phyloP scores from a whole-genome alignment of 176 grass and related monocot genomes.

The Saccharum spontaneum region DNA sequence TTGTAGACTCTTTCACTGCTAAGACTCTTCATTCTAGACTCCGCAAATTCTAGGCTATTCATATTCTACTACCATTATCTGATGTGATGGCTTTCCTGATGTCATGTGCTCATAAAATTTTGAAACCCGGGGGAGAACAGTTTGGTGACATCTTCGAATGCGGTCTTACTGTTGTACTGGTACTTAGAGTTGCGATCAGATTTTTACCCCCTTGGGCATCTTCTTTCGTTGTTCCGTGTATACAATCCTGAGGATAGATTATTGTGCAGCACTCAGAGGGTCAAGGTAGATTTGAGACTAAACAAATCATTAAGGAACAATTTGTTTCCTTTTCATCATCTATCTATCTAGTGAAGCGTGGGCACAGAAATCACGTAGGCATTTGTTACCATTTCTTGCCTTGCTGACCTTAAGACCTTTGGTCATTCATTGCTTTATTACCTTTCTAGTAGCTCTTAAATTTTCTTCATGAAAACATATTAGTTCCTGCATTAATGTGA shows the following conservation, averaged over 20 bases:
- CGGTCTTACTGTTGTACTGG: background rate
- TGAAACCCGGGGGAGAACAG: background rate
- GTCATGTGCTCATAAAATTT: conserved; percentile 11
- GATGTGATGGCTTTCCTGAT: no score
- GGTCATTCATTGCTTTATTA: background rate
- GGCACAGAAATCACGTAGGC: background rate
- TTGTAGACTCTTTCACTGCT: no score
- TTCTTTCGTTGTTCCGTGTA: background rate
- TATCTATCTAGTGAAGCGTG: no score
- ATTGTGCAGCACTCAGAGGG: conserved; percentile 21
- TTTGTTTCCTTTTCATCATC: conserved; percentile 7
- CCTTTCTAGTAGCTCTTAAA: background rate
- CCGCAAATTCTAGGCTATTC: no score
- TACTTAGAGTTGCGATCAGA: background rate
- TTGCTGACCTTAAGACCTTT: background rate
- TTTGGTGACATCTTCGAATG: conserved; percentile 17
- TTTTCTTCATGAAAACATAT: background rate
- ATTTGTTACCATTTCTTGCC: background rate
- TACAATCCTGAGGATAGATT: conserved; percentile 13
- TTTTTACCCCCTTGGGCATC: background rate
- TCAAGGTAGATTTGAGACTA: conserved; percentile 16
- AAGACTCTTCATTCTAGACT: no score
- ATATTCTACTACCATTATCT: no score
- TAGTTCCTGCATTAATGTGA: background rate
- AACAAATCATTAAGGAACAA: conserved; percentile 34